Evolutionary conservation across 768 basidiomycete genomes (phyloP).

Genomic region (Gelatoporia subvermispora): DNA sequence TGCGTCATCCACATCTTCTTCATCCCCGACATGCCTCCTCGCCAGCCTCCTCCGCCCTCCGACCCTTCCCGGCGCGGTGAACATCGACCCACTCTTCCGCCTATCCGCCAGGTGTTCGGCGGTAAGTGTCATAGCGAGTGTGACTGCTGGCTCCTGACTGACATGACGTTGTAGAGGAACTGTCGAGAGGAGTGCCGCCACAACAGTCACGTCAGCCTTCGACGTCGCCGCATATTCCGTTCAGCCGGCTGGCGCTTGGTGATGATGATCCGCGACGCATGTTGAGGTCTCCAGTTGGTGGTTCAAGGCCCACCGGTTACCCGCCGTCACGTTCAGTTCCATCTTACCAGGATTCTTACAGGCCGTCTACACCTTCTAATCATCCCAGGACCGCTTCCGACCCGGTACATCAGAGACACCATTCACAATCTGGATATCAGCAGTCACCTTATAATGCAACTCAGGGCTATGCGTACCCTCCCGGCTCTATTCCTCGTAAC

Average conservation of each 20-base stretch:
- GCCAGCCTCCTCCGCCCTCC: slow-evolving; percentile 14
- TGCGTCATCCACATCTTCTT: slow-evolving; percentile 2
- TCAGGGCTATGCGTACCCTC: slow-evolving; percentile 1
- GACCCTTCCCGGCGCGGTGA: slow-evolving; percentile 17
- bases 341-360: slow-evolving; percentile 6
- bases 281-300: slow-evolving; percentile 11
- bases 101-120: slow-evolving; percentile 66
- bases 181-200: slow-evolving; percentile 21
- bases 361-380: slow-evolving; percentile 6
- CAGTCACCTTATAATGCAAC: neutral
- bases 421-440: slow-evolving; percentile 5
- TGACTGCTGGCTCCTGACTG: neutral
- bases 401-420: slow-evolving; percentile 4
- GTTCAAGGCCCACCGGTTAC: slow-evolving; percentile 6
- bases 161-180: slow-evolving; percentile 12
- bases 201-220: slow-evolving; percentile 15
- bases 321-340: slow-evolving; percentile 11
- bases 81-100: slow-evolving; percentile 60
- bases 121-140: slow-evolving; percentile 31
- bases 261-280: slow-evolving; percentile 16
- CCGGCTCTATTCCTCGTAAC: slow-evolving; percentile 7
- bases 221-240: slow-evolving; percentile 19
- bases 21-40: slow-evolving; percentile 18
- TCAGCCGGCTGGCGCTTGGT: slow-evolving; percentile 15
- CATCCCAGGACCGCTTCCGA: slow-evolving; percentile 15